phyloP scores from a whole-genome alignment of 768 basidiomycete genomes.

The Rubroboletus pulcherrimus region DNA sequence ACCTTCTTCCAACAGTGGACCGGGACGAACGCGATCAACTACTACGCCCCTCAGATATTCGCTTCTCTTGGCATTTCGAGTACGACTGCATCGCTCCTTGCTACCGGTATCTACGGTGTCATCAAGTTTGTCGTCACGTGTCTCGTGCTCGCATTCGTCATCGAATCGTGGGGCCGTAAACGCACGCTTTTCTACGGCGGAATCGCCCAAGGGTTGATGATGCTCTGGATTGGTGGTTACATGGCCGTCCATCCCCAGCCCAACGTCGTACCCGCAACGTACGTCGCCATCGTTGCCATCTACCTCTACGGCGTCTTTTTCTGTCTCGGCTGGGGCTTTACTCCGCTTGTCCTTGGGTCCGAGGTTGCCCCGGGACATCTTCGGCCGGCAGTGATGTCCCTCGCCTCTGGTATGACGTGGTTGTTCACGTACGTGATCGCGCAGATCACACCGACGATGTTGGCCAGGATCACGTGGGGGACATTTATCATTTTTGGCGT shows the following conservation, averaged over 20 bases:
- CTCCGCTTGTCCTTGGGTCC: conserved; percentile 33
- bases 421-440: conserved; percentile 37
- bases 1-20: conserved; percentile 40
- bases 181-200: conserved; percentile 35
- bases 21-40: conserved; percentile 41
- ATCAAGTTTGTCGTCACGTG: conserved; percentile 35
- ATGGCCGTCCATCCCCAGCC: conserved; percentile 27
- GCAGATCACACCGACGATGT: conserved; percentile 37
- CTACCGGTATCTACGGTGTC: conserved; percentile 41
- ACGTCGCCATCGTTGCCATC: conserved; percentile 34
- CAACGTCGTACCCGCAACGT: conserved; percentile 27
- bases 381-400: conserved; percentile 29
- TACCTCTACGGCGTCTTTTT: conserved; percentile 37
- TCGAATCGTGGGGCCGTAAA: conserved; percentile 40
- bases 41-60: conserved; percentile 38
- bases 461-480: conserved; percentile 25
- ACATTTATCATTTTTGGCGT: conserved; percentile 34
- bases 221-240: conserved; percentile 37
- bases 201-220: conserved; percentile 32
- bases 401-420: conserved; percentile 34
- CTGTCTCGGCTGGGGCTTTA: conserved; percentile 33
- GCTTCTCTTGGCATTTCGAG: conserved; percentile 32
- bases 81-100: conserved; percentile 32
- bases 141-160: conserved; percentile 34
- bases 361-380: conserved; percentile 38